phyloP scores from a whole-genome alignment of 2,329 filamentous ascomycete species.

The Nectriaceae sp. region DNA sequence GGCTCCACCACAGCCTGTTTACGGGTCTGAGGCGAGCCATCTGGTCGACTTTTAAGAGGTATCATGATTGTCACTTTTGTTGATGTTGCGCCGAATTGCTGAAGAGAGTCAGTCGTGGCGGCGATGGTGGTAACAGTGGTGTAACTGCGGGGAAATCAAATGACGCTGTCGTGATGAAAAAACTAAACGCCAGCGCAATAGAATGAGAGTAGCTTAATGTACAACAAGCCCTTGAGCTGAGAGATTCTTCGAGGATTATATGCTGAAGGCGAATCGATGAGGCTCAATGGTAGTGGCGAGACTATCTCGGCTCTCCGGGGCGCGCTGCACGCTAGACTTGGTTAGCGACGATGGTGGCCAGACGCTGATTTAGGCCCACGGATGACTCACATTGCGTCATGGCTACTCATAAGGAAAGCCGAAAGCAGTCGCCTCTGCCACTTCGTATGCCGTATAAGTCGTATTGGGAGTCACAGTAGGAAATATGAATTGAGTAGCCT shows the following conservation, averaged over 20 bases:
- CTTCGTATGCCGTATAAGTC: neutral
- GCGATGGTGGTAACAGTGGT: neutral
- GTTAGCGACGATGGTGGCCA: neutral
- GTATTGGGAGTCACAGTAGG: neutral
- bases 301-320: neutral
- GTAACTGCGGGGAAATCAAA: neutral
- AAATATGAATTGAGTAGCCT: neutral
- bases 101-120: neutral
- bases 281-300: neutral
- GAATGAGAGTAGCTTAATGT: neutral
- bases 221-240: neutral
- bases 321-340: neutral
- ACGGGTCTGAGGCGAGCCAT: slow-evolving; percentile 33
- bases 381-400: no score
- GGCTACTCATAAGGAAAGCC: neutral
- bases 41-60: slow-evolving; percentile 33
- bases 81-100: neutral
- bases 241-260: neutral
- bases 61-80: slow-evolving; percentile 37
- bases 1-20: slow-evolving; percentile 50
- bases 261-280: neutral
- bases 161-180: neutral
- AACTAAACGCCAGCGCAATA: neutral
- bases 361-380: no score
- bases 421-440: neutral